Conservation (phyloP, 495 filamentous ascomycete genomes). For the Aspergillus funiculosus region DNA sequence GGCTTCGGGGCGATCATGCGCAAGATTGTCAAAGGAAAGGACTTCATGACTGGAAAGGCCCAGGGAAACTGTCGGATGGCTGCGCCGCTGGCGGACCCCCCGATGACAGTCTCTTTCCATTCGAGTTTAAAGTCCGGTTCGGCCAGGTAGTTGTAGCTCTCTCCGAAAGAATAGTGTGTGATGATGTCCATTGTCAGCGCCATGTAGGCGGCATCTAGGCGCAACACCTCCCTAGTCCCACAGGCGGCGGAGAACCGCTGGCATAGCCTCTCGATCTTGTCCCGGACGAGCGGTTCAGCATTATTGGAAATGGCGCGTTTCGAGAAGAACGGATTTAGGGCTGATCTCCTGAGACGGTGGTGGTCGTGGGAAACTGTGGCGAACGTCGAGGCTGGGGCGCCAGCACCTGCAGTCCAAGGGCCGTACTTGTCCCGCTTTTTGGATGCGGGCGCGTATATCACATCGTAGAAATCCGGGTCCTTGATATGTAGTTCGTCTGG, state of each 20-base stretch:
- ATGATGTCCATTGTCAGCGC: constrained; percentile 42
- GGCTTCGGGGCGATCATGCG: too few species aligned
- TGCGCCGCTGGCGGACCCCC: too few species aligned
- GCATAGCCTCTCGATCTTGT: neutral
- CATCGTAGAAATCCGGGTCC: constrained; percentile 6
- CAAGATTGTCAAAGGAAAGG: too few species aligned
- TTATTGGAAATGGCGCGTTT: neutral
- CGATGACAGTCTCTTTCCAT: too few species aligned
- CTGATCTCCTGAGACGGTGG: neutral
- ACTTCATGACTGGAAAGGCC: too few species aligned
- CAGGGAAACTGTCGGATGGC: too few species aligned
- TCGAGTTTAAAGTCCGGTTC: constrained; percentile 1
- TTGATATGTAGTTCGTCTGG: constrained; percentile 6
- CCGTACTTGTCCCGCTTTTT: neutral
- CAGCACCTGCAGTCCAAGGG: neutral
- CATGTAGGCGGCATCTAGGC: constrained; percentile 32
- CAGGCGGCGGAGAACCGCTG: constrained; percentile 18
- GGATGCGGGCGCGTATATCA: constrained; percentile 1
- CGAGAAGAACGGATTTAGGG: constrained; percentile 1
- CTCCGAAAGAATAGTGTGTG: constrained; percentile 37
- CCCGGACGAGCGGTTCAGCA: neutral
- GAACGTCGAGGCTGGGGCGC: neutral
- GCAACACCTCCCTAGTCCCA: constrained; percentile 17
- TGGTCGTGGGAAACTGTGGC: constrained; percentile 1
- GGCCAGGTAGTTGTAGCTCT: constrained; percentile 31